Evolutionary conservation across 805 yeast species (phyloP).

Genomic region (Candida maris): DNA sequence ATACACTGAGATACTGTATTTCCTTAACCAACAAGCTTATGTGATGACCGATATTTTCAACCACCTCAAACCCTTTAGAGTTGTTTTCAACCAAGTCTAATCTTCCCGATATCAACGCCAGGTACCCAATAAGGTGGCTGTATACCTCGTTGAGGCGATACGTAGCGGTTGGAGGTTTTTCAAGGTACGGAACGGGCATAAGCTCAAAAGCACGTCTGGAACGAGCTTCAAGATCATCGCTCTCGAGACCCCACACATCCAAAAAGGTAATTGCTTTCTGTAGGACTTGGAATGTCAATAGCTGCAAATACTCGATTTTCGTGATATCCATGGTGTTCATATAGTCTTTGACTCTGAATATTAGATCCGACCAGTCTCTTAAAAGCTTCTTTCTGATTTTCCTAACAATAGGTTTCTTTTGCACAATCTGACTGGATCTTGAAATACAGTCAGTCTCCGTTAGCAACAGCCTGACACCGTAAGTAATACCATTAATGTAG

Average conservation of each 20-base stretch:
- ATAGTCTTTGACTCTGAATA: slow-evolving; percentile 72
- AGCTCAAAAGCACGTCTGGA: slow-evolving; percentile 7
- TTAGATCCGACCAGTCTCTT: slow-evolving; percentile 77
- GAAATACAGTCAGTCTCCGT: slow-evolving; percentile 73
- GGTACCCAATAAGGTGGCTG: slow-evolving; percentile 53
- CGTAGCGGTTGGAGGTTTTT: slow-evolving; percentile 57
- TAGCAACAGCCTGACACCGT: slow-evolving; percentile 63
- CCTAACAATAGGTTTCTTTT: slow-evolving; percentile 56
- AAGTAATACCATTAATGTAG: slow-evolving; percentile 62
- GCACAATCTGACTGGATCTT: slow-evolving; percentile 66
- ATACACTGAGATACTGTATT: slow-evolving; percentile 31
- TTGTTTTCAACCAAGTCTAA: slow-evolving; percentile 75
- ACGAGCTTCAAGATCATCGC: slow-evolving; percentile 37
- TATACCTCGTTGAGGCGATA: slow-evolving; percentile 63
- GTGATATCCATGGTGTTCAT: slow-evolving; percentile 56
- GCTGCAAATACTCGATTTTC: slow-evolving; percentile 58
- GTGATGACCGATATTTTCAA: slow-evolving; percentile 67
- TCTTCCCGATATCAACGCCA: slow-evolving; percentile 70
- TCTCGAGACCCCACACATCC: slow-evolving; percentile 69
- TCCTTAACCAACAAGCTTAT: slow-evolving; percentile 63
- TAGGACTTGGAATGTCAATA: slow-evolving; percentile 63
- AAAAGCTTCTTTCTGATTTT: slow-evolving; percentile 63
- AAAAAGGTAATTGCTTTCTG: slow-evolving; percentile 62
- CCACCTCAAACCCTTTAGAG: slow-evolving; percentile 60
- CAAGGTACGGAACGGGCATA: slow-evolving; percentile 40